A percentile compares a stretch with the other conserved stretches of the same genome.
phyloP scores from a whole-genome alignment of 2,329 filamentous ascomycete genomes.

The Fusarium fujikuroi region DNA sequence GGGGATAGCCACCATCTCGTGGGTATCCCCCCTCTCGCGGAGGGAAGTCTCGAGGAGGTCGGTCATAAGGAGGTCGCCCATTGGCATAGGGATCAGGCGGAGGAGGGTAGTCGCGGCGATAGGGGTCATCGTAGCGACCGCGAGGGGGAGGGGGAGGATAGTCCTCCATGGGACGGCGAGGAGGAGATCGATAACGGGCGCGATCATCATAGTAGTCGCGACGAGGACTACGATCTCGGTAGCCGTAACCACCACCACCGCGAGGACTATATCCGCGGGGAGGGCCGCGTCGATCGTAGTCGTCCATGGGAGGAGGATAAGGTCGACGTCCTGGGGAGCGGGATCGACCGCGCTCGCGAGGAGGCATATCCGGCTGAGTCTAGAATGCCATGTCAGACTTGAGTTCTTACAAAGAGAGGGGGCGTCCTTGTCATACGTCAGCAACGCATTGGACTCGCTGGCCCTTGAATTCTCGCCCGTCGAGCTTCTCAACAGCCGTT shows the following conservation, averaged over 20 bases:
- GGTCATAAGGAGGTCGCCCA: constrained; percentile 66
- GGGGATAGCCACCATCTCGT: constrained; percentile 55
- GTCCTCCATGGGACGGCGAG: constrained; percentile 81
- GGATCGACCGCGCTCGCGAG: constrained; percentile 78
- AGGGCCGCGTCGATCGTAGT: constrained; percentile 83
- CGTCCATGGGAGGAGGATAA: constrained; percentile 75
- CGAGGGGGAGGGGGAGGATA: constrained; percentile 76
- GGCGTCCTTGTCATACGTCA: constrained; percentile 68
- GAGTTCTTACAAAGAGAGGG: not conserved
- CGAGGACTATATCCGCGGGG: constrained; percentile 88
- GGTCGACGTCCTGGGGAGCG: constrained; percentile 76
- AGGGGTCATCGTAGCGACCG: constrained; percentile 80
- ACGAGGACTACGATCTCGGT: constrained; percentile 87
- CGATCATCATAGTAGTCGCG: constrained; percentile 90
- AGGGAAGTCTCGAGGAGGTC: constrained; percentile 63
- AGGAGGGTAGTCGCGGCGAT: constrained; percentile 74
- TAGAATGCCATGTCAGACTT: constrained; percentile 51
- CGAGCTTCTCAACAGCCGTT: constrained; percentile 93
- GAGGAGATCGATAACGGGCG: constrained; percentile 82
- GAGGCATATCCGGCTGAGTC: constrained; percentile 82
- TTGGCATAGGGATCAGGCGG: constrained; percentile 71
- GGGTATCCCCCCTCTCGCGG: constrained; percentile 56
- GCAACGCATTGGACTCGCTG: constrained; percentile 84
- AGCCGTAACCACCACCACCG: constrained; percentile 73
- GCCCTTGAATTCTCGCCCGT: constrained; percentile 93